These are phyloP conservation scores for Cubamyces sp. DNA, from an alignment of 768 basidiomycete genomes.

Conservation along the genomic window DNA sequence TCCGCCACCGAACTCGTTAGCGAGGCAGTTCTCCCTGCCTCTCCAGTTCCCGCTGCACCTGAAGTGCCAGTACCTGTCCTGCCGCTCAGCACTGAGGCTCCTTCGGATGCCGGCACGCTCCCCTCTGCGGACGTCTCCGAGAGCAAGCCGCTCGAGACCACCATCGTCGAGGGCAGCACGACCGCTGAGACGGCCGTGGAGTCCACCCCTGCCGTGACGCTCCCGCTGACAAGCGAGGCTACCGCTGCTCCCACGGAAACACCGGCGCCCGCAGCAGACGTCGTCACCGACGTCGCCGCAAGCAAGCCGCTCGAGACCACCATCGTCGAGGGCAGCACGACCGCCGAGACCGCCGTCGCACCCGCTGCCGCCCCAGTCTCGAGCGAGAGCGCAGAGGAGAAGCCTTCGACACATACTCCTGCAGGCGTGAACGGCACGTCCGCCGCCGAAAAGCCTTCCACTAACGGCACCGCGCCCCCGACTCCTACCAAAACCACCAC, in stretches of 20 bases:
- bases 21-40: slow-evolving; percentile 20
- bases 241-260: background rate
- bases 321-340: slow-evolving; percentile 11
- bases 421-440: slow-evolving; percentile 6
- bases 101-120: background rate
- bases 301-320: slow-evolving; percentile 9
- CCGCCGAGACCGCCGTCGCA: slow-evolving; percentile 17
- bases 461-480: slow-evolving; percentile 13
- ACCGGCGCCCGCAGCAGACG: background rate
- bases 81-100: slow-evolving; percentile 21
- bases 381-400: background rate
- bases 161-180: slow-evolving; percentile 27
- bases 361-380: slow-evolving; percentile 11
- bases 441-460: slow-evolving; percentile 23
- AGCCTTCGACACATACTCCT: slow-evolving; percentile 20
- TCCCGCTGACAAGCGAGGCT: slow-evolving; percentile 21
- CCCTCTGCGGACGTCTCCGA: slow-evolving; percentile 19
- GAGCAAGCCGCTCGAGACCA: slow-evolving; percentile 25
- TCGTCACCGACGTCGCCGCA: slow-evolving; percentile 8
- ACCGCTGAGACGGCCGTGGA: slow-evolving; percentile 13
- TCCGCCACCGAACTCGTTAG: slow-evolving; percentile 7
- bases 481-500: background rate
- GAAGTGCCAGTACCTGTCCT: slow-evolving; percentile 29
- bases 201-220: slow-evolving; percentile 5
- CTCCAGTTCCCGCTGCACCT: slow-evolving; percentile 19